Base-by-base conservation (phyloP, 805 yeast species). In the Ogataea chonburiensis region DNA sequence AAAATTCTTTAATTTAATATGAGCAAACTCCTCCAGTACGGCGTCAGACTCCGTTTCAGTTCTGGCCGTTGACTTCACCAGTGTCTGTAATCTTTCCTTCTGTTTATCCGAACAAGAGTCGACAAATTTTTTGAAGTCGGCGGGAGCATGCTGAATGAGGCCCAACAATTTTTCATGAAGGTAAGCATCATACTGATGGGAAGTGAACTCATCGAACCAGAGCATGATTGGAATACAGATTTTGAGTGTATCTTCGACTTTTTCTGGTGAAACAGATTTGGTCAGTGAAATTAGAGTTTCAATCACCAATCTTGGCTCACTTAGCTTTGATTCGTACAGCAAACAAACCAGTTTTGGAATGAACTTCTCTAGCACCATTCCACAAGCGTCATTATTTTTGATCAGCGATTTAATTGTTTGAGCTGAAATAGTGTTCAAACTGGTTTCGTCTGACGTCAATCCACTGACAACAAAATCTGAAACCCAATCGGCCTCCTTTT, bases 341-440 rank as follows among this genome's bases (percentile, higher is more conserved):
- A 42, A 45, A 24, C 61, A 42, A 1, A 78, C 60, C 11, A 78
- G 49, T 22, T 61, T 60, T 7, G 78, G 73, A 3, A 83, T 56
- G 18, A 77, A 52, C 11, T 59, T 60, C 37, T 68, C 67, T 24
- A 79, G 60, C 1, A 73, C 55, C 4, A 48, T 37, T 4, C 63
- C 58, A 6, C 70, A 62, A 4, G 66, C 56, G 0, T 48, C 46
- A 5, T 52, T 55, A 3, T 55, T 37, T 7, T 60, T 52, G 25
- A 82, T 64, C 27, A 86, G 61, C 0, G 80, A 67, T 47, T 71
- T 80, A 33, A 82, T 64, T 11, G 93, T 80, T 45, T 81, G 88
- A 9, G 79, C 64, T 0, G 75, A 65, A 7, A 75, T 61, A 0
- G 66, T 55, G 24, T 49, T 46, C 7, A 67, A 47, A 7, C 59